These are phyloP conservation scores for Phytophthora lateralis DNA, from an alignment of 352 stramenopile genomes.

Conservation along the genomic window DNA sequence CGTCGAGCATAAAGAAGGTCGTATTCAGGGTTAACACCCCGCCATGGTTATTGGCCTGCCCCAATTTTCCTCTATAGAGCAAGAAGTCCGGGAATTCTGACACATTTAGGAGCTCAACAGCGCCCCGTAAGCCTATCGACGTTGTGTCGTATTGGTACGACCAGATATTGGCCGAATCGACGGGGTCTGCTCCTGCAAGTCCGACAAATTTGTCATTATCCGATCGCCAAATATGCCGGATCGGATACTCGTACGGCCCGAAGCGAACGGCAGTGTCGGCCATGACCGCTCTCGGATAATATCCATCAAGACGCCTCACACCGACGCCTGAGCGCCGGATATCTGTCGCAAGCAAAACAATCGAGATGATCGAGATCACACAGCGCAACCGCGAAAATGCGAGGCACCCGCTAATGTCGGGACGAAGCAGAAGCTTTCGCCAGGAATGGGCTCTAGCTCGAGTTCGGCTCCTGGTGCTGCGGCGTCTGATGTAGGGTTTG, in stretches of 20 bases:
- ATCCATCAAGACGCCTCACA: conserved; percentile 23
- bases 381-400: conserved; percentile 37
- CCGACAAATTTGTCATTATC: conserved; percentile 11
- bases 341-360: conserved; percentile 49
- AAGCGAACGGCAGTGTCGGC: conserved; percentile 37
- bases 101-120: conserved; percentile 31
- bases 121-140: conserved; percentile 38
- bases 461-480: neutral
- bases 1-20: conserved; percentile 46
- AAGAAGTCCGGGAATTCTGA: conserved; percentile 32
- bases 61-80: conserved; percentile 17
- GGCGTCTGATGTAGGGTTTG: neutral
- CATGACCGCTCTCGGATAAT: conserved; percentile 22
- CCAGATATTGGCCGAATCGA: conserved; percentile 29
- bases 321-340: conserved; percentile 57
- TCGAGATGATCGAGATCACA: conserved; percentile 39
- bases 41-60: conserved; percentile 1
- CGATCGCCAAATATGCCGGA: conserved; percentile 38
- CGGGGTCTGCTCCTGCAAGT: conserved; percentile 11
- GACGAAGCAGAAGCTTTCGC: conserved; percentile 20
- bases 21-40: conserved; percentile 23
- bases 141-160: conserved; percentile 48
- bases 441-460: conserved; percentile 4
- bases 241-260: conserved; percentile 49
- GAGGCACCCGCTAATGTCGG: conserved; percentile 36